Evolutionary conservation across 805 yeast species (phyloP), one percentile per base, ranked within the genome.

Genomic region (Priceomyces haplophilus): DNA sequence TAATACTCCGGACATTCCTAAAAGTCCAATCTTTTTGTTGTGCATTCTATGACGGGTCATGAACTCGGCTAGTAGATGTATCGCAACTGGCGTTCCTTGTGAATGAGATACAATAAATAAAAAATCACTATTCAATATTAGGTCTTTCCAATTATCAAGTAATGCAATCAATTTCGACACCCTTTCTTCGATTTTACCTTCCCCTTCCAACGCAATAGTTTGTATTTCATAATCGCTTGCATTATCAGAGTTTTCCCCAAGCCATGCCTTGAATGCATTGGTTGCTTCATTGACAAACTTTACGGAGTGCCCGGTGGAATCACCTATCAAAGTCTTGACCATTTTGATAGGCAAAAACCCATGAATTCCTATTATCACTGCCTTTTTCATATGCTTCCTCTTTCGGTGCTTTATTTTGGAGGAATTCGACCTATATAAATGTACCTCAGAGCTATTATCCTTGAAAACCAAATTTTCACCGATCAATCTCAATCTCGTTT

Each of bases 171-270:
- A 52, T 31, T 54, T 48, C 7, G 54, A 52, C 4, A 57, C 64
- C 33, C 73, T 44, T 10, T 61, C 61, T 6, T 50, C 48, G 13
- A 65, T 56, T 20, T 53, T 56, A 4, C 75, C 75, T 39, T 61
- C 62, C 1, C 76, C 74, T 38, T 70, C 76, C 7, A 70, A 52
- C 4, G 73, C 65, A 27, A 70, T 67, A 0, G 70, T 59, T 32
- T 62, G 60, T 8, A 69, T 60, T 11, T 60, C 61, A 40, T 42
- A 41, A 15, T 47, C 44, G 7, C 25, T 32, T 12, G 32, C 21
- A 7, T 49, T 46, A 4, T 47, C 36, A 15, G 43, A 27, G 8
- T 21, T 15, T 19, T 43, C 43, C 12, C 43, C 38, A 4, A 50
- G 42, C 72, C 73, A 68, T n/a, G 44, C 38, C 16, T 54, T 50